Conservation (phyloP, 768 basidiomycete genomes). For the Leccinum aurantiacum region DNA sequence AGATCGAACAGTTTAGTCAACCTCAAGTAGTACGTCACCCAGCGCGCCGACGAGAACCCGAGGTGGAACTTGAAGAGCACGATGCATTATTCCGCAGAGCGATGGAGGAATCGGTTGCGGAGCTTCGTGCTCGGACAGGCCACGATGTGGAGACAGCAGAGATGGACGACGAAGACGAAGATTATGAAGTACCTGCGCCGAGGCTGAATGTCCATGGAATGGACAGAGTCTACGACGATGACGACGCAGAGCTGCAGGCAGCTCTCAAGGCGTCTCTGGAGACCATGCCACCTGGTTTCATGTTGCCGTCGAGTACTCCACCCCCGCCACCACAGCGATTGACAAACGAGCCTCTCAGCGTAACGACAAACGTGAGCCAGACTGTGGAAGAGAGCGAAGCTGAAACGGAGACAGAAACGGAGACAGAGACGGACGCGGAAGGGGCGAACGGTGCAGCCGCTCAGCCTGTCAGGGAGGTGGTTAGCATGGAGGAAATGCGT, state of each 20-base stretch:
- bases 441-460: constrained; percentile 1
- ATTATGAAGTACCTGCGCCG: constrained; percentile 8
- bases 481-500: constrained; percentile 66
- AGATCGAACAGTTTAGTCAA: constrained; percentile 29
- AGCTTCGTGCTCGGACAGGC: constrained; percentile 16
- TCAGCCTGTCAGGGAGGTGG: constrained; percentile 32
- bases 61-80: constrained; percentile 40
- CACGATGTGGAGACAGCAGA: constrained; percentile 23
- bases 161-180: constrained; percentile 26
- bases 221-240: constrained; percentile 74
- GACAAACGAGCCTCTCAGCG: constrained; percentile 2
- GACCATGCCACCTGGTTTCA: constrained; percentile 53
- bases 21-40: constrained; percentile 9
- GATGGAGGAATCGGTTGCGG: constrained; percentile 29
- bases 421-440: constrained; percentile 36
- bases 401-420: constrained; percentile 39
- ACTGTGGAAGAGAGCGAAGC: constrained; percentile 14
- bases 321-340: constrained; percentile 19
- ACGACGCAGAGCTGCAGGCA: constrained; percentile 84
- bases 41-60: constrained; percentile 2
- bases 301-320: constrained; percentile 29
- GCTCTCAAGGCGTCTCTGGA: constrained; percentile 83
- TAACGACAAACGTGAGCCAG: constrained; percentile 12
- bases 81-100: constrained; percentile 55
- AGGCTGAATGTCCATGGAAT: constrained; percentile 5